Percentiles rank a stretch among this genome's conserved stretches.
These are phyloP conservation scores for Colletotrichum aenigma DNA, from an alignment of 2,329 filamentous ascomycete species.

Conservation along the genomic window DNA sequence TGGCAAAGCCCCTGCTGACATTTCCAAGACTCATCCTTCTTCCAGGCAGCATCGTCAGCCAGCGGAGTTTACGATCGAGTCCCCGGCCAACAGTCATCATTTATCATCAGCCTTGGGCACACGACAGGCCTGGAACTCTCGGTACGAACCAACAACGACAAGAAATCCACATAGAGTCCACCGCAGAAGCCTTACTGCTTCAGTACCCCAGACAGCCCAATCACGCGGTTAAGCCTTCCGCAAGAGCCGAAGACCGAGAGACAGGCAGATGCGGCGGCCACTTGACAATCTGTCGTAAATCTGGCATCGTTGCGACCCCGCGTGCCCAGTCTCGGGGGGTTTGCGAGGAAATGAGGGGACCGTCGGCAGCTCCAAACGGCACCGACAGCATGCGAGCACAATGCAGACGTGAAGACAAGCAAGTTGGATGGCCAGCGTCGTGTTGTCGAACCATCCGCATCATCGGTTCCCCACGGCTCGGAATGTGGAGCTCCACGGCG, in stretches of 20 bases:
- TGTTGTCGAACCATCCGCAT: background rate
- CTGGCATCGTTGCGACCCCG: background rate
- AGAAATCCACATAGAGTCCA: background rate
- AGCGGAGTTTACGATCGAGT: background rate
- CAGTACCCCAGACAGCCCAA: background rate
- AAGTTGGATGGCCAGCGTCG: background rate
- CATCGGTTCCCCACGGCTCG: background rate
- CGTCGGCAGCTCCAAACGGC: background rate
- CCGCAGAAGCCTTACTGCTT: background rate
- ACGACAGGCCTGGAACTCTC: background rate
- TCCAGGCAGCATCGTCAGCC: background rate
- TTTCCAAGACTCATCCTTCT: background rate
- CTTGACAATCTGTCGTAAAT: background rate
- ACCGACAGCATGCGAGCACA: background rate
- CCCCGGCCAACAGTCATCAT: background rate
- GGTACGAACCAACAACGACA: background rate
- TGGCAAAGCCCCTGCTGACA: background rate
- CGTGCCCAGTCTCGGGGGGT: background rate
- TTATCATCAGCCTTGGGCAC: background rate
- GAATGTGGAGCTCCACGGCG: conserved; percentile 11
- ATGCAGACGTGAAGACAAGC: background rate
- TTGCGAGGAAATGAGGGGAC: background rate
- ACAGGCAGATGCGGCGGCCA: background rate
- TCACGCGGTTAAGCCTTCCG: background rate
- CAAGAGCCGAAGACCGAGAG: background rate